Conservation (phyloP, 306 rosid genomes). For the Prunus padus region DNA sequence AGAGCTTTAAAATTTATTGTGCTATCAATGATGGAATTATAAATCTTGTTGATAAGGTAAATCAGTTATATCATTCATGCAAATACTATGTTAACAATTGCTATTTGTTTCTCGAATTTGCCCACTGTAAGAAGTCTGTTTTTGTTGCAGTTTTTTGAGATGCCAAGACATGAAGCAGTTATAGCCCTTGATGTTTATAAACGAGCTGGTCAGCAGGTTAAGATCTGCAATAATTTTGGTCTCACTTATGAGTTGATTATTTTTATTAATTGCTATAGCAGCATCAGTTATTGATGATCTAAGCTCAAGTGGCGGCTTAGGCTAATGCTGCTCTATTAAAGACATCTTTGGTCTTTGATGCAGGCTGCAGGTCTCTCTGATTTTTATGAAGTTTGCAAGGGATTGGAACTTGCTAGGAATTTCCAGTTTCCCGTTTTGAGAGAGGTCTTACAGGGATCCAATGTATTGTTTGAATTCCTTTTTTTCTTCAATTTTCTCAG, state of each 20-base stretch:
- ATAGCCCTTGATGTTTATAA: constrained; percentile 90
- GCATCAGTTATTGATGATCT: not conserved
- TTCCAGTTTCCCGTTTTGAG: constrained; percentile 95
- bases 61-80: constrained; percentile 15
- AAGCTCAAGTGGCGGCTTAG: not conserved
- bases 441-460: constrained; percentile 53
- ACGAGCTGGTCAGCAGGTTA: constrained; percentile 97
- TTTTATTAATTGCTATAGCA: not conserved
- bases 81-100: not conserved
- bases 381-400: constrained; percentile 92
- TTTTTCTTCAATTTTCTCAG: not conserved
- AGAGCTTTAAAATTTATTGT: constrained; percentile 90
- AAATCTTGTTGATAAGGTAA: constrained; percentile 98
- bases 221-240: constrained; percentile 2
- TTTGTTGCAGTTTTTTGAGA: constrained; percentile 84
- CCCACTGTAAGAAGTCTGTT: constrained; percentile 15
- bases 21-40: constrained; percentile 97
- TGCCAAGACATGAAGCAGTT: constrained; percentile 97
- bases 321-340: constrained; percentile 7
- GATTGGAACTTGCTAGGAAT: constrained; percentile 95
- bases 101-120: constrained; percentile 3
- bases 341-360: constrained; percentile 28
- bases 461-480: not conserved
- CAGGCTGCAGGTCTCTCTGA: constrained; percentile 85
- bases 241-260: not conserved